Base-by-base conservation (phyloP, 2,329 filamentous ascomycete species). In the Epichloe gansuensis region DNA sequence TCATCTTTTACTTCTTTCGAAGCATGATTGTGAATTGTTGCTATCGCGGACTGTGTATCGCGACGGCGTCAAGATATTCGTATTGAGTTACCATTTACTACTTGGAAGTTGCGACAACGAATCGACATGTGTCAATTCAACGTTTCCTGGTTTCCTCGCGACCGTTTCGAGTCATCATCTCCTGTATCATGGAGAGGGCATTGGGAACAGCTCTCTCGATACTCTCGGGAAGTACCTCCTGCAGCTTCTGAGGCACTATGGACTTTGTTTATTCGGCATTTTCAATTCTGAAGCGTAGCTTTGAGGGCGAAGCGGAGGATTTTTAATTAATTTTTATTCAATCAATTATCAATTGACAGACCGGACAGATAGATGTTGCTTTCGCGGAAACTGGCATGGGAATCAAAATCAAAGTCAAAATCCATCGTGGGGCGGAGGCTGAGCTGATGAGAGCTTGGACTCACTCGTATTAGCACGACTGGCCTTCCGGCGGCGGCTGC, bases 141-240 rank as follows among this genome's bases (percentile, higher is more conserved):
- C 42, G 42, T 28, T 44, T 23, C 5, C 21, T 25, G 9, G 42
- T 44, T 12, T 35, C 7, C 25, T 9, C 15, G 9, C 43, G 43
- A 45, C 11, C 9, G 8, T n/a, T 45, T 9, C 34, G 15, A 35
- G 5, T 37, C 37, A 31, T 49, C 47, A 13, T 63, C 55, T 0
- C 52, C 61, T 12, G 60, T 62, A 3, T 63, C 52, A 12, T 60
- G 59, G 3, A 63, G 54, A 0, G n/a, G n/a, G 42, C 53, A 15
- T 58, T 62, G 0, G 59, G 59, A 0, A 57, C 53, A 1, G 58
- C 61, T 12, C 56, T 46, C 41, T 61, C 58, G 8, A 62, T 23
- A 3, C 55, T 53, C 44, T 62, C 59, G 0, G 61, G 59, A 3
- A 63, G 17, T 17, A 50, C 57, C 52, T 63, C 56, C 48, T 63